Base-by-base conservation (phyloP, 768 basidiomycete genomes). In the Naganishia onofrii region DNA sequence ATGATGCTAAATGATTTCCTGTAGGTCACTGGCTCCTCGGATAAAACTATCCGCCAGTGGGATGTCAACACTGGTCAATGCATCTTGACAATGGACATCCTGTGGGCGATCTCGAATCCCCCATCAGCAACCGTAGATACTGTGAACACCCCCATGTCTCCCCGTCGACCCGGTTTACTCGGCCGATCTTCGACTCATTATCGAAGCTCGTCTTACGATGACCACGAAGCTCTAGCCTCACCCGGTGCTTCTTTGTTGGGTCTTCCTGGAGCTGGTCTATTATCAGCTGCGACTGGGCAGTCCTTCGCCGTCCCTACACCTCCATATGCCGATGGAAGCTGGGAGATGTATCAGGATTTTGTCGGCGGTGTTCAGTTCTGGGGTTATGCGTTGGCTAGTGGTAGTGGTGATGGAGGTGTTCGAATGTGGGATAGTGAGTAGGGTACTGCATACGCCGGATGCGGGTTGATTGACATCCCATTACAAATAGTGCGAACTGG, bases 391-490 rank as follows among this genome's bases (percentile, higher is more conserved):
- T 85, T 99, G 42, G 93, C 97, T 5, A 96, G 93, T 74, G 96
- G 94, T 1, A 96, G 93, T 75, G 94, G 93, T 0, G 96, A 99
- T 79, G 93, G 95, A 44, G 95, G 90, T 2, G 94, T 98, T 34
- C 83, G 96, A 73, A 97, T 99, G 94, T 99, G 96, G 96, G 96
- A 99, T 78, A 97, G 93, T 95, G 78, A 85, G 92, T 87, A 32
- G 13, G 8, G 21, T 28, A 13, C 31, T 38, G 19, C 15, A 38
- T 31, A 2, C 42, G 13, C 36, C 29, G 12, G 54, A 44, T 55
- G 19, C n/a, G 34, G 26, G 36, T 36, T 9, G 29, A 7, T 56
- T 63, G 23, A 28, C 53, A 54, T 17, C 36, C 42, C 19, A n/a
- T 19, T 38, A 29, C 38, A n/a, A 56, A 0, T 74, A 95, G 93